Percentiles rank a stretch among this genome's conserved stretches.
Evolutionary conservation across 352 stramenopile species (phyloP).

Genomic region (Globisporangium iwayamae): DNA sequence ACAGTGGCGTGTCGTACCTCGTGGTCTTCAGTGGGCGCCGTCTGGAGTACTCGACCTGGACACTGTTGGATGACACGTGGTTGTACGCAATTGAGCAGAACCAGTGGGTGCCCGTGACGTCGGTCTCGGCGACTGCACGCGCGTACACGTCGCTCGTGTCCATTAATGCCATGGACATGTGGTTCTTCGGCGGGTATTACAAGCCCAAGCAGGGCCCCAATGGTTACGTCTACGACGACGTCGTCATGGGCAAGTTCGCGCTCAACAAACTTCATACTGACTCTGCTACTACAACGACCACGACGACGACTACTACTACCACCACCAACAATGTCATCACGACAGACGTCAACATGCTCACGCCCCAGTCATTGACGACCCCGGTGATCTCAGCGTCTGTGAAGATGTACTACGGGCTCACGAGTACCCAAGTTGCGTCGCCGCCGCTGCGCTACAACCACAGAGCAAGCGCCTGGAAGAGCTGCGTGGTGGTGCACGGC

Average conservation of each 20-base stretch:
- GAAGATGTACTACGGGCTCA: constrained; percentile 26
- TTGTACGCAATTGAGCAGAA: constrained; percentile 47
- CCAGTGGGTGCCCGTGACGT: constrained; percentile 32
- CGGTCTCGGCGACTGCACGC: constrained; percentile 23
- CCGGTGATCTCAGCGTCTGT: constrained; percentile 18
- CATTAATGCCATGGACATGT: constrained; percentile 38
- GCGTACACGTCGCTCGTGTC: constrained; percentile 69
- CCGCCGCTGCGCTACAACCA: constrained; percentile 71
- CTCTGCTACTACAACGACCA: background rate
- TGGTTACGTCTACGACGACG: constrained; percentile 71
- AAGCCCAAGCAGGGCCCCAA: constrained; percentile 43
- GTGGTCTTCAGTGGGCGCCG: constrained; percentile 57
- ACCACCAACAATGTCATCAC: background rate
- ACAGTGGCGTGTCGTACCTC: constrained; percentile 32
- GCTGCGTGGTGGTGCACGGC: constrained; percentile 62
- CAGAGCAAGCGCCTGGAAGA: constrained; percentile 41
- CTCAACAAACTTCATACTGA: constrained; percentile 11
- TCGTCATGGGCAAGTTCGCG: constrained; percentile 36
- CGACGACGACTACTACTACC: background rate
- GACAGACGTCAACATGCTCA: constrained; percentile 11
- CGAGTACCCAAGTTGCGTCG: background rate
- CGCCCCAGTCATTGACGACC: constrained; percentile 5
- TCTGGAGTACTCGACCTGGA: constrained; percentile 45
- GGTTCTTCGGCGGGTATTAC: constrained; percentile 79
- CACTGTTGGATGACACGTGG: constrained; percentile 50